These are phyloP conservation scores for Panicum hallii DNA, from an alignment of 202 grass and related monocot genomes.

Conservation along the genomic window DNA sequence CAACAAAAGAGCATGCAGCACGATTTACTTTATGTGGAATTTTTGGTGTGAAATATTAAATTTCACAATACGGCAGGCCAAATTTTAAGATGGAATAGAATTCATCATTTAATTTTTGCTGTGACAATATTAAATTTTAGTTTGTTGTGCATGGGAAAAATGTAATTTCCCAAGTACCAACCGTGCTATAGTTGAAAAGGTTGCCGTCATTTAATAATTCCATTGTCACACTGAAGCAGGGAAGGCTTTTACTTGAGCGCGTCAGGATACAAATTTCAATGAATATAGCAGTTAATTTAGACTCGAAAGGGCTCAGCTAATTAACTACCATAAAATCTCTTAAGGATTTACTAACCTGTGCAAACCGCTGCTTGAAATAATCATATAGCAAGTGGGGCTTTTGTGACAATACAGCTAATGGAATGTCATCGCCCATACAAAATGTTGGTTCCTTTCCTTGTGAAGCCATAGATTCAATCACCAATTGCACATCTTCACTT, in stretches of 20 bases:
- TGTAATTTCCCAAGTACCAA: conserved; percentile 30
- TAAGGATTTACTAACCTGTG: conserved; percentile 75
- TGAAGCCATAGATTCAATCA: conserved; percentile 99
- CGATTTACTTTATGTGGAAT: not conserved
- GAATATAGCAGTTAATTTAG: conserved; percentile 25
- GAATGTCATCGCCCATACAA: conserved; percentile 99
- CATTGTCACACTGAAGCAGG: not conserved
- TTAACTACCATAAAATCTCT: not conserved
- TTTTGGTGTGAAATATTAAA: conserved; percentile 9
- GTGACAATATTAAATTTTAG: too few relatives aligned
- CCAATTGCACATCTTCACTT: conserved; percentile 99
- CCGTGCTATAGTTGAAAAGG: conserved; percentile 16
- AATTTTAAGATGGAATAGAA: conserved; percentile 3
- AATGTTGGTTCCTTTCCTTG: conserved; percentile 99
- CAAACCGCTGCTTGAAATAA: conserved; percentile 99
- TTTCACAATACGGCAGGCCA: not conserved
- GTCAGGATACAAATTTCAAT: not conserved
- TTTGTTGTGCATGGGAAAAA: not conserved
- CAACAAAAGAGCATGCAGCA: not conserved
- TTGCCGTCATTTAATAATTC: conserved; percentile 12
- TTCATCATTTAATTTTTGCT: not conserved
- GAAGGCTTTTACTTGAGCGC: not conserved
- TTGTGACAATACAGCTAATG: conserved; percentile 89
- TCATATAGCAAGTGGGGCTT: conserved; percentile 91
- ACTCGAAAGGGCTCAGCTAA: conserved; percentile 16